Percentiles rank a stretch among this genome's conserved stretches.
phyloP scores from a whole-genome alignment of 1,284 basidiomycete genomes.

The Entoloma clypeatum region DNA sequence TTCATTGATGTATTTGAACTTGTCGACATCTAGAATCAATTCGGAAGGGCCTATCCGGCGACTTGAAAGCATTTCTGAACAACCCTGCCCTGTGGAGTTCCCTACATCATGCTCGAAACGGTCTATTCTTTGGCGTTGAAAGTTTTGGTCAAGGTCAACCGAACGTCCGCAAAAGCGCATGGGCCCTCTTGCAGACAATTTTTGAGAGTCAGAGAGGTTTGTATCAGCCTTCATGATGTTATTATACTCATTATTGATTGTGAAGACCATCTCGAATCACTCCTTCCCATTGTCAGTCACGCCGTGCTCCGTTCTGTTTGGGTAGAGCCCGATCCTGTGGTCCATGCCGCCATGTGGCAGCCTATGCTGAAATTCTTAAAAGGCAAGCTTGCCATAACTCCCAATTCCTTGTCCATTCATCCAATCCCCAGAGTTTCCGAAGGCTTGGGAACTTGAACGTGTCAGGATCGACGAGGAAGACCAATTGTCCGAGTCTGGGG shows the following conservation, averaged over 20 bases:
- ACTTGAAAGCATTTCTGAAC: constrained; percentile 39
- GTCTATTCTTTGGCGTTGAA: constrained; percentile 44
- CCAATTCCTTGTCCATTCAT: neutral
- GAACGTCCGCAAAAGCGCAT: constrained; percentile 62
- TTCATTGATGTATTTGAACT: constrained; percentile 11
- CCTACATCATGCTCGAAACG: constrained; percentile 41
- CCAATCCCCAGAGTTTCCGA: constrained; percentile 49
- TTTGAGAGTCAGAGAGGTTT: constrained; percentile 43
- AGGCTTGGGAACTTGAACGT: constrained; percentile 55
- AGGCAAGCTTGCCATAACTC: constrained; percentile 37
- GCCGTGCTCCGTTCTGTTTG: constrained; percentile 73
- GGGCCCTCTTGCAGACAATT: constrained; percentile 47
- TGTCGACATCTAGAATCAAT: constrained; percentile 18
- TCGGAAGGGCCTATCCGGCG: constrained; percentile 21
- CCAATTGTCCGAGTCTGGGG: constrained; percentile 35
- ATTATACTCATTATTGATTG: neutral
- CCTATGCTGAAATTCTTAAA: constrained; percentile 70
- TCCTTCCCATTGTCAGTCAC: constrained; percentile 48
- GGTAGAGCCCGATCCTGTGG: constrained; percentile 67
- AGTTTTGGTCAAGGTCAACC: constrained; percentile 63
- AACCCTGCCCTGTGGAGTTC: constrained; percentile 60
- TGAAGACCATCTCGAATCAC: constrained; percentile 35
- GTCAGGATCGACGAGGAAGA: constrained; percentile 26
- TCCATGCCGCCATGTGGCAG: constrained; percentile 66
- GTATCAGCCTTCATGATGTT: constrained; percentile 2